Percentiles rank a stretch among this genome's conserved stretches.
These are phyloP conservation scores for Jamesozyma spencerorum DNA, from an alignment of 805 yeast species.

Conservation along the genomic window DNA sequence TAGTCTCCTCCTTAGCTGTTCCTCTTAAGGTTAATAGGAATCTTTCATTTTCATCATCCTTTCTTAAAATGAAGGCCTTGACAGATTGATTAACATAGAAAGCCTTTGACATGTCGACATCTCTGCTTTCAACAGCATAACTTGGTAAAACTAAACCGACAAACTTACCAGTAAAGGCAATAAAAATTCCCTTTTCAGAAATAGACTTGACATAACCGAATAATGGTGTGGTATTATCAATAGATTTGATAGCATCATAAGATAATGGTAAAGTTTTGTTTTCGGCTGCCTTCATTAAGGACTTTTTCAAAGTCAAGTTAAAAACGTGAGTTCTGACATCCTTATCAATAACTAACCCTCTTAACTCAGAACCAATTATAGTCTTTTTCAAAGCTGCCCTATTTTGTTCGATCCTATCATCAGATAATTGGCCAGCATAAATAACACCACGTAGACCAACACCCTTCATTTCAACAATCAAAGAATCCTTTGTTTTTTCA, in stretches of 20 bases:
- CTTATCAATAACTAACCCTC: slow-evolving; percentile 60
- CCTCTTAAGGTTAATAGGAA: slow-evolving; percentile 57
- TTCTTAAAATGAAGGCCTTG: slow-evolving; percentile 51
- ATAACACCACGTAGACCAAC: slow-evolving; percentile 57
- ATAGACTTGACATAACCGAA: slow-evolving; percentile 73
- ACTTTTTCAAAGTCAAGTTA: slow-evolving; percentile 52
- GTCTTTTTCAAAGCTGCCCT: slow-evolving; percentile 56
- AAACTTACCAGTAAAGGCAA: slow-evolving; percentile 68
- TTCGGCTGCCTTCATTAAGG: slow-evolving; percentile 58
- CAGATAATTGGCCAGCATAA: slow-evolving; percentile 65
- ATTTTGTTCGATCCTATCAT: slow-evolving; percentile 64
- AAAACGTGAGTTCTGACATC: slow-evolving; percentile 53
- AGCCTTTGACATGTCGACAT: slow-evolving; percentile 43
- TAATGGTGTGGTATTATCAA: slow-evolving; percentile 37
- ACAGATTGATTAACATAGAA: slow-evolving; percentile 66
- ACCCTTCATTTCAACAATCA: slow-evolving; percentile 51
- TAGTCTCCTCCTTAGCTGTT: slow-evolving; percentile 14
- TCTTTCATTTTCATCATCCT: slow-evolving; percentile 61
- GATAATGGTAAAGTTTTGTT: slow-evolving; percentile 43
- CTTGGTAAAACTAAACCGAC: slow-evolving; percentile 78
- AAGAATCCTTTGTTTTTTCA: slow-evolving; percentile 68
- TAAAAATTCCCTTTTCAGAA: slow-evolving; percentile 74
- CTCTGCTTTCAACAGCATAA: slow-evolving; percentile 48
- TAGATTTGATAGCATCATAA: slow-evolving; percentile 45
- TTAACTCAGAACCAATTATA: slow-evolving; percentile 49